phyloP scores from a whole-genome alignment of 1,139 yeast genomes.

The Zygoascus meyerae region DNA sequence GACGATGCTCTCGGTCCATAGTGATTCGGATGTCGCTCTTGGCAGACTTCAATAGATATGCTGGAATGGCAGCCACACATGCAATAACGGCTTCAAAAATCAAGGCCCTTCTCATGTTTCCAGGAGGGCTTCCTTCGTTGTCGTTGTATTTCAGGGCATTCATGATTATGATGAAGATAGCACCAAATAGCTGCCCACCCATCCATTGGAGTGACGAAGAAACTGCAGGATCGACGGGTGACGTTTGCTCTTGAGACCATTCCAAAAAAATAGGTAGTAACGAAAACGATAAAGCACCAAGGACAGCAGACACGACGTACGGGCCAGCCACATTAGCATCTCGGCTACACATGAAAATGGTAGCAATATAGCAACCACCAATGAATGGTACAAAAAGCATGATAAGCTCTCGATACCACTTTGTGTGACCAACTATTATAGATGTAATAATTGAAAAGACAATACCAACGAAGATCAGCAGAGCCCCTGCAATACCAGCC shows the following conservation, averaged over 20 bases:
- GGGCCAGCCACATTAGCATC: slow-evolving; percentile 30
- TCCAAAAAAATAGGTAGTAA: slow-evolving; percentile 33
- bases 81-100: slow-evolving; percentile 34
- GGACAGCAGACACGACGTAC: slow-evolving; percentile 30
- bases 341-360: slow-evolving; percentile 30
- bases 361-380: slow-evolving; percentile 30
- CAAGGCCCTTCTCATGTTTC: slow-evolving; percentile 31
- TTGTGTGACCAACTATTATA: slow-evolving; percentile 31
- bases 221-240: slow-evolving; percentile 33
- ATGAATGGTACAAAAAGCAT: slow-evolving; percentile 29
- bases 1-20: slow-evolving; percentile 15
- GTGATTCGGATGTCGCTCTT: slow-evolving; percentile 20
- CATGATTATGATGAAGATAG: slow-evolving; percentile 33
- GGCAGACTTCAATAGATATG: slow-evolving; percentile 18
- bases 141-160: slow-evolving; percentile 29
- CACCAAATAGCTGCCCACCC: slow-evolving; percentile 35
- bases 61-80: slow-evolving; percentile 25
- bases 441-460: slow-evolving; percentile 31
- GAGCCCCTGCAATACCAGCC: slow-evolving; percentile 35
- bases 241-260: slow-evolving; percentile 34
- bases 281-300: slow-evolving; percentile 34
- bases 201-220: slow-evolving; percentile 32
- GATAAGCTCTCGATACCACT: slow-evolving; percentile 25
- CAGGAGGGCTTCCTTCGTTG: slow-evolving; percentile 30
- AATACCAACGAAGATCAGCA: slow-evolving; percentile 32